Evolutionary conservation across 2,329 filamentous ascomycete genomes (phyloP).

Genomic region (Aspergillus uvarum): DNA sequence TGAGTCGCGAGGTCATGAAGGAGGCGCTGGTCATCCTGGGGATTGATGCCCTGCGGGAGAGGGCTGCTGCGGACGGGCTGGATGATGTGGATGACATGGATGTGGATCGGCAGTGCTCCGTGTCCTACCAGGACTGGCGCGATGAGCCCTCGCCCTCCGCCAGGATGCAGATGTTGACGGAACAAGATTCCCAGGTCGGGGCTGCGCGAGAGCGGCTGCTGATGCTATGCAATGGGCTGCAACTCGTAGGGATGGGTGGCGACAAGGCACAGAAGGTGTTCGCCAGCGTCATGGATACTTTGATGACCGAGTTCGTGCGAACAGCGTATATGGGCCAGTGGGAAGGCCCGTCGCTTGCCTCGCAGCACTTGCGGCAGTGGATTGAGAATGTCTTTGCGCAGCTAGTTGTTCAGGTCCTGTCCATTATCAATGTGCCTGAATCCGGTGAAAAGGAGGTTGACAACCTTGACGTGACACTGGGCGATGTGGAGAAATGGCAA

Average conservation of each 20-base stretch:
- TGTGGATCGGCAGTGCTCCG: conserved; percentile 36
- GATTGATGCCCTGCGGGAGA: conserved; percentile 33
- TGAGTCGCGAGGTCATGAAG: conserved; percentile 47
- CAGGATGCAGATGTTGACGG: conserved; percentile 35
- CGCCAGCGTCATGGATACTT: conserved; percentile 57
- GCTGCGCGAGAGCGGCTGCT: conserved; percentile 37
- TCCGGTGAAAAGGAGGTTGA: conserved; percentile 22
- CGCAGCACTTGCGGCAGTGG: conserved; percentile 56
- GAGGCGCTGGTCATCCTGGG: conserved; percentile 45
- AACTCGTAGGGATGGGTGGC: conserved; percentile 56
- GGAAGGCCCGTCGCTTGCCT: conserved; percentile 50
- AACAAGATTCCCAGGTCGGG: conserved; percentile 30
- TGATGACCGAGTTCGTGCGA: conserved; percentile 57
- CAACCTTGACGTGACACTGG: conserved; percentile 36
- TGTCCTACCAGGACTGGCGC: conserved; percentile 41
- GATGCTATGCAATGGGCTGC: conserved; percentile 46
- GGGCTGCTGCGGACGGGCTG: conserved; percentile 18
- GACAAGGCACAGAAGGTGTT: conserved; percentile 57
- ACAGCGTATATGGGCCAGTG: conserved; percentile 60
- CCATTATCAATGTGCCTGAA: conserved; percentile 36
- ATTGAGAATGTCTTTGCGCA: conserved; percentile 55
- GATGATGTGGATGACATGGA: conserved; percentile 37
- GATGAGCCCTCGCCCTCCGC: conserved; percentile 30
- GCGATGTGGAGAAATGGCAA: conserved; percentile 54
- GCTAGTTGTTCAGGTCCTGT: conserved; percentile 51